Evolutionary conservation across 2,329 filamentous ascomycete genomes (phyloP).

Genomic region (Xylariaceae sp.): DNA sequence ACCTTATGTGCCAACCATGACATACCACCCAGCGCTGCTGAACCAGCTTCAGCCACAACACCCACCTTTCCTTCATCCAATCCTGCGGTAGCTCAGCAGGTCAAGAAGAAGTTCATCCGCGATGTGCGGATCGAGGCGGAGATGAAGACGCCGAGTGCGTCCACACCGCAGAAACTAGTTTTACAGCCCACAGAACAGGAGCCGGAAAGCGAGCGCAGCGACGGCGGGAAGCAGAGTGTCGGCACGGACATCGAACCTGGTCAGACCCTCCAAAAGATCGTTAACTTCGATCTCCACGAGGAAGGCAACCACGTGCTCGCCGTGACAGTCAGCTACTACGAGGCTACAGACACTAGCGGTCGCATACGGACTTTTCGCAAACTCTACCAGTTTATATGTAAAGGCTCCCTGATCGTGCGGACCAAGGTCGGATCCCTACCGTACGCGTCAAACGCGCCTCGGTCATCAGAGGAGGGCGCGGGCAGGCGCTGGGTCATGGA

Average conservation of each 20-base stretch:
- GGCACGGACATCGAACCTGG: conserved; percentile 33
- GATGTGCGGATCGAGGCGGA: conserved; percentile 82
- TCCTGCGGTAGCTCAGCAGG: conserved; percentile 15
- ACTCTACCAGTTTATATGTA: conserved; percentile 93
- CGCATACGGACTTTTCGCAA: conserved; percentile 85
- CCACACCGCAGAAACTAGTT: conserved; percentile 56
- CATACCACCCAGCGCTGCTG: conserved; percentile 20
- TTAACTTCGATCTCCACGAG: conserved; percentile 84
- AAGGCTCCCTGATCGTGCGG: conserved; percentile 80
- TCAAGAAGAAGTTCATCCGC: conserved; percentile 50
- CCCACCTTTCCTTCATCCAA: conserved; percentile 9
- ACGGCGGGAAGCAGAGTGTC: conserved; percentile 10
- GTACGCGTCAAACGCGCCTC: conserved; percentile 23
- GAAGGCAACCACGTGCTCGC: conserved; percentile 91
- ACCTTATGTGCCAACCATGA: conserved; percentile 97
- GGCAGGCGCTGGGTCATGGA: conserved; percentile 67
- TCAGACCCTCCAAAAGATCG: conserved; percentile 71
- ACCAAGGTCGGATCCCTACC: conserved; percentile 73
- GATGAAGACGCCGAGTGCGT: conserved; percentile 79
- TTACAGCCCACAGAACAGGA: conserved; percentile 41
- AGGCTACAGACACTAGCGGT: conserved; percentile 65
- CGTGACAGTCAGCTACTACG: conserved; percentile 90
- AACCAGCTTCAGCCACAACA: conserved; percentile 3
- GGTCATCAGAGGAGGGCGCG: conserved; percentile 2
- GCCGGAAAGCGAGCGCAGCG: conserved; percentile 4